Evolutionary conservation across 805 yeast genomes (phyloP).

Genomic region (Candida pini): DNA sequence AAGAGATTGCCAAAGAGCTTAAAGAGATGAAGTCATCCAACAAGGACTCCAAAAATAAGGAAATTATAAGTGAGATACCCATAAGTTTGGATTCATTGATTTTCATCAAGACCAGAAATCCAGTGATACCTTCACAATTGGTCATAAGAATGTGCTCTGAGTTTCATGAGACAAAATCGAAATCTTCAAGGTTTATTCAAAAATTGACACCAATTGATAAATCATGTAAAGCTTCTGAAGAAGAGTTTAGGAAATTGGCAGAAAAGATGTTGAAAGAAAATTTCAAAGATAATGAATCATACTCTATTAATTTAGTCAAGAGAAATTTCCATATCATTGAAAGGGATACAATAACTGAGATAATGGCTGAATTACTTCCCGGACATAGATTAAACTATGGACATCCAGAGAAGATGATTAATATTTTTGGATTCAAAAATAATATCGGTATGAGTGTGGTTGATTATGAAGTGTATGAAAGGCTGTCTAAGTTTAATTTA

Average conservation of each 20-base stretch:
- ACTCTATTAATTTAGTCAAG: conserved; percentile 76
- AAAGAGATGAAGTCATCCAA: conserved; percentile 45
- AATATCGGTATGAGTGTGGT: conserved; percentile 87
- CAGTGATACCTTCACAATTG: conserved; percentile 72
- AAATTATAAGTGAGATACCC: conserved; percentile 51
- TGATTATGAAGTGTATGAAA: conserved; percentile 44
- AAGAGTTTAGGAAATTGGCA: conserved; percentile 56
- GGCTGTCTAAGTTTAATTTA: conserved; percentile 65
- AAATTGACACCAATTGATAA: conserved; percentile 73
- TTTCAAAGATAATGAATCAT: conserved; percentile 30
- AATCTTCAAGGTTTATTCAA: conserved; percentile 68
- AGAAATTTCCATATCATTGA: conserved; percentile 73
- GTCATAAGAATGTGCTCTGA: conserved; percentile 62
- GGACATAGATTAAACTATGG: conserved; percentile 80
- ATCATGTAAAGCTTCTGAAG: conserved; percentile 67
- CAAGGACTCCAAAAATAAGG: conserved; percentile 36
- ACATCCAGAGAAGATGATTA: conserved; percentile 66
- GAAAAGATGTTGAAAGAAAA: conserved; percentile 10
- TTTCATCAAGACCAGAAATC: conserved; percentile 74
- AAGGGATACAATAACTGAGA: conserved; percentile 66
- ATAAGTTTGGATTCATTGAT: conserved; percentile 78
- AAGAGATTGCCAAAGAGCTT: conserved; percentile 66
- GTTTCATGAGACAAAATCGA: conserved; percentile 42
- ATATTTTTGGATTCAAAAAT: conserved; percentile 85
- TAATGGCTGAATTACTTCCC: conserved; percentile 34